Conservation (phyloP, 2,329 filamentous ascomycete genomes). For the Massarina eburnea region DNA sequence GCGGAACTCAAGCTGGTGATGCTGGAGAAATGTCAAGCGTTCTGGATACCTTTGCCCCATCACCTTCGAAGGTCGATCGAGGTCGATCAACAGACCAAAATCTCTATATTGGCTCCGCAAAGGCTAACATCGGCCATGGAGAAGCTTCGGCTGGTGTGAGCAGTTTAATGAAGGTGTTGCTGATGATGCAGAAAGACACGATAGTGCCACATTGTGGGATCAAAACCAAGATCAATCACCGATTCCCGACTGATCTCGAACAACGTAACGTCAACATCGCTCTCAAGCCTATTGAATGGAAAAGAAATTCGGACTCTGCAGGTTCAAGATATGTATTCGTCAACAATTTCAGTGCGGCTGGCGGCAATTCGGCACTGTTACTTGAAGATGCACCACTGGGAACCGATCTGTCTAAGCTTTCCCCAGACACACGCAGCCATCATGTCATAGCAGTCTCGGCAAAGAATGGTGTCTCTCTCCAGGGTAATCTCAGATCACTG, state of each 20-base stretch:
- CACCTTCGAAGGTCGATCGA: conserved; percentile 6
- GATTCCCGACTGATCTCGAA: conserved; percentile 57
- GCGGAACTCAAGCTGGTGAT: conserved; percentile 33
- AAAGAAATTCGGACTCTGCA: conserved; percentile 17
- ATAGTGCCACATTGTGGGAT: conserved; percentile 60
- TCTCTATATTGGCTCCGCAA: conserved; percentile 33
- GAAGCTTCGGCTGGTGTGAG: conserved; percentile 37
- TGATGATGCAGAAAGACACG: conserved; percentile 24
- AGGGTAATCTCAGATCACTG: conserved; percentile 1
- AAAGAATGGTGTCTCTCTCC: conserved; percentile 2
- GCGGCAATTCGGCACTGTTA: conserved; percentile 38
- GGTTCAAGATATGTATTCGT: conserved; percentile 22
- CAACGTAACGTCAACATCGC: conserved; percentile 18
- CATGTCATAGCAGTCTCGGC: conserved; percentile 11
- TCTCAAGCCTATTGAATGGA: conserved; percentile 50
- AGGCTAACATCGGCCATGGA: conserved; percentile 37
- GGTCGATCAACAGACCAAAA: neutral
- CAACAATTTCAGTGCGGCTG: conserved; percentile 44
- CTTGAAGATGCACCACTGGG: conserved; percentile 17
- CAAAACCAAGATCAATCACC: conserved; percentile 25
- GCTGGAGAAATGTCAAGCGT: conserved; percentile 23
- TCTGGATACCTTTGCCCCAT: conserved; percentile 13
- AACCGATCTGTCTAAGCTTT: neutral
- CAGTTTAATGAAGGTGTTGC: conserved; percentile 37
- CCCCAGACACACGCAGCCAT: conserved; percentile 9